A percentile compares a stretch with the other conserved stretches of the same genome.
Evolutionary conservation across 2,329 filamentous ascomycete genomes (phyloP).

Genomic region (Exophiala spinifera): DNA sequence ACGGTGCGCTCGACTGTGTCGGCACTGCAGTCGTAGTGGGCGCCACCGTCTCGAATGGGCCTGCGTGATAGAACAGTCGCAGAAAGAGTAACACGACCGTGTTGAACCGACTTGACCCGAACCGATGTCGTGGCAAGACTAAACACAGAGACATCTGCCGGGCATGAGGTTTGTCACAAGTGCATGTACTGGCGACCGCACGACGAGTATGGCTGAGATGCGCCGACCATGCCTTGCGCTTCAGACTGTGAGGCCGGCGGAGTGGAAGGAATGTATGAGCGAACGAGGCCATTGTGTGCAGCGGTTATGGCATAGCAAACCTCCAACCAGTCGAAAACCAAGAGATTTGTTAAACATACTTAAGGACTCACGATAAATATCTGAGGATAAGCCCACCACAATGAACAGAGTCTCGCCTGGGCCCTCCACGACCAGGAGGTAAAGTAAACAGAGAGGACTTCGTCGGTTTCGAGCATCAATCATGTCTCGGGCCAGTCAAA

Average conservation of each 20-base stretch:
- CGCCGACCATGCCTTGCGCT: conserved; percentile 7
- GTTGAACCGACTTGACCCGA: conserved; percentile 23
- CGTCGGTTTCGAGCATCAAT: conserved; percentile 2
- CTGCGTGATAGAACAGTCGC: conserved; percentile 24
- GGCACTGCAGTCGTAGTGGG: not conserved
- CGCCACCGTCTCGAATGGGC: conserved; percentile 11
- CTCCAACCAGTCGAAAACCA: not conserved
- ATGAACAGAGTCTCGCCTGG: not conserved
- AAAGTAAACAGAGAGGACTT: conserved; percentile 2
- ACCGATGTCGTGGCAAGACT: conserved; percentile 19
- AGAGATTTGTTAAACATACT: not conserved
- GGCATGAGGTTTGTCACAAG: conserved; percentile 13
- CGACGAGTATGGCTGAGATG: not conserved
- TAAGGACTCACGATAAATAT: not conserved
- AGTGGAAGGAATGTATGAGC: conserved; percentile 4
- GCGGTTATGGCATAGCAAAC: not conserved
- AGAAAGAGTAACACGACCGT: conserved; percentile 20
- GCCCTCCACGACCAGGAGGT: not conserved
- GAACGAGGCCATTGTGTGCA: conserved; percentile 3
- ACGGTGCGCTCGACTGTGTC: not conserved
- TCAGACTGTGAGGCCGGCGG: conserved; percentile 4
- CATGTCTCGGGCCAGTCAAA: conserved; percentile 11
- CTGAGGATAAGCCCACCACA: not conserved
- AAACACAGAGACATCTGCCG: conserved; percentile 11
- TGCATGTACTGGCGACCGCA: conserved; percentile 1